A percentile compares a stretch with the other conserved stretches of the same genome.
Conservation (phyloP, 2,329 filamentous ascomycete genomes). For the Claviceps monticola region DNA sequence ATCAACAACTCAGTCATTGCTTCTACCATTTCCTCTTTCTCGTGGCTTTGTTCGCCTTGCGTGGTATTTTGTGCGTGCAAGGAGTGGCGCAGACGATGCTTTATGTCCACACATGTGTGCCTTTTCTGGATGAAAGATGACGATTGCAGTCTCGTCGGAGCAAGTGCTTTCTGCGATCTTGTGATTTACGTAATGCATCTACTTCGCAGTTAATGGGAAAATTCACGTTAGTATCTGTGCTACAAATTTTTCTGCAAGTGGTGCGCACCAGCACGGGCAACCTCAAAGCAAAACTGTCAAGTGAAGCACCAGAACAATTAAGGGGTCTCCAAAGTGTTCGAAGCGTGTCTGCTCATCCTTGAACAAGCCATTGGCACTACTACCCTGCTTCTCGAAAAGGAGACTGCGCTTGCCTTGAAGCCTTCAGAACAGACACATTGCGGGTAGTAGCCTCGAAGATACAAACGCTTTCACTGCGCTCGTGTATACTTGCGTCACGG, state of each 20-base stretch:
- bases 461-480: not conserved
- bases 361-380: not conserved
- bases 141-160: not conserved
- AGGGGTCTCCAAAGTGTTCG: conserved; percentile 20
- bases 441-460: not conserved
- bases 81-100: not conserved
- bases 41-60: conserved; percentile 16
- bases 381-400: not conserved
- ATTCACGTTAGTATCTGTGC: conserved; percentile 20
- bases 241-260: conserved; percentile 24
- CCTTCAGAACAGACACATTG: not conserved
- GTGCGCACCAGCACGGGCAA: not conserved
- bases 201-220: conserved; percentile 25
- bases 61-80: conserved; percentile 17
- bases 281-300: conserved; percentile 29
- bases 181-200: conserved; percentile 1
- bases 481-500: conserved; percentile 1
- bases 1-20: not conserved
- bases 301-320: conserved; percentile 36
- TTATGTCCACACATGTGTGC: not conserved
- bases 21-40: not conserved
- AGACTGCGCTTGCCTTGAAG: not conserved
- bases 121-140: not conserved
- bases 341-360: conserved; percentile 7
- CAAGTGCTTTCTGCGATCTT: not conserved